phyloP scores from a whole-genome alignment of 805 yeast genomes.

The Pichia paraexigua region DNA sequence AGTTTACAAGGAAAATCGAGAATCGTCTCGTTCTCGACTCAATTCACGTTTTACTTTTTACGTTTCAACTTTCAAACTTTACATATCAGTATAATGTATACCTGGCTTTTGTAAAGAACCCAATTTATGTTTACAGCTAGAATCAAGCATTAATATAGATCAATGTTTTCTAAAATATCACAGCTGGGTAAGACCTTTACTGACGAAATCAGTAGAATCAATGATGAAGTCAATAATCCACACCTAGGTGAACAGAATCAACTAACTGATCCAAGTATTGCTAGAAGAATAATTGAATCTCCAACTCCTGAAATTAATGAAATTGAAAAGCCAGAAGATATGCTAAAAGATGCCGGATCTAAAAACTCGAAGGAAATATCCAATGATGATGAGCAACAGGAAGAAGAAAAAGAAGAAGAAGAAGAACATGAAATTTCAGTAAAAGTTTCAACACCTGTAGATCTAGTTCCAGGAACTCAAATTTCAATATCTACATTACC shows the following conservation, averaged over 20 bases:
- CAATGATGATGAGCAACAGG: not conserved
- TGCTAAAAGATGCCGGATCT: slow-evolving; percentile 4
- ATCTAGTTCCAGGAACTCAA: slow-evolving; percentile 22
- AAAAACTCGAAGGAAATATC: too few species aligned
- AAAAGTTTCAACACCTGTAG: not conserved
- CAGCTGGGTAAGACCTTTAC: slow-evolving; percentile 56
- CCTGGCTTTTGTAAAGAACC: not conserved
- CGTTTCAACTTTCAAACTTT: too few species aligned
- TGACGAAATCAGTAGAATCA: slow-evolving; percentile 44
- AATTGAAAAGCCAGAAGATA: slow-evolving; percentile 38
- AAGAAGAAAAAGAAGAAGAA: not conserved
- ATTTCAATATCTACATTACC: slow-evolving; percentile 38
- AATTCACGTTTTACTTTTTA: not conserved
- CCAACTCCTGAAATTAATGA: slow-evolving; percentile 41
- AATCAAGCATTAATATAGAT: not conserved
- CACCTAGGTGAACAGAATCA: slow-evolving; percentile 14
- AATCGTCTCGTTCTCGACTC: not conserved
- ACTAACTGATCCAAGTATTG: slow-evolving; percentile 18
- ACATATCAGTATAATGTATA: too few species aligned
- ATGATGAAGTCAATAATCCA: slow-evolving; percentile 25
- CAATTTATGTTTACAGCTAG: not conserved
- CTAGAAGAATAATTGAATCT: slow-evolving; percentile 30
- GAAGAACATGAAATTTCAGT: too few species aligned
- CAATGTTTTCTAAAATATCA: slow-evolving; percentile 49
- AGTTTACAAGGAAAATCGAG: too few species aligned